Evolutionary conservation across 1,139 yeast genomes (phyloP), one percentile per base, ranked within the genome.

Genomic region (Magnusiomyces suaveolens): DNA sequence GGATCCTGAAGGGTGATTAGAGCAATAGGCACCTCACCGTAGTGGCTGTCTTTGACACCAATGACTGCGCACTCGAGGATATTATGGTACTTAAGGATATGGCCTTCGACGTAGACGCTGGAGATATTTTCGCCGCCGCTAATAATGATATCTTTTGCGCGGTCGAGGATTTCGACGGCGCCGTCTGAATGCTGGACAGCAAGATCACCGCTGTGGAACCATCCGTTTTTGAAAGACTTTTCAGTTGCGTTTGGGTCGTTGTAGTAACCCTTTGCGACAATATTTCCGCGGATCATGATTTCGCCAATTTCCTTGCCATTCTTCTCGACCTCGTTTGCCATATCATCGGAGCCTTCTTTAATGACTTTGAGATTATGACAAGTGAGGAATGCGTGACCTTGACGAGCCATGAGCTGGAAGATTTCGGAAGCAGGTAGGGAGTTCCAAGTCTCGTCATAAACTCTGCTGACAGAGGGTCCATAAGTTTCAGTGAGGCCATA

Each of bases 61-160:
- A 70, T 66, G n/a, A 70, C 72, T 1, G 73, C 72, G 24, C 64
- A 69, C 54, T 70, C 74, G 36, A 69, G 61, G 12, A 70, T 65
- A 20, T 61, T 61, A 8, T 65, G 67, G 55, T 67, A 68, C 56
- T 82, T 74, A 53, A 82, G 72, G 59, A 84, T 81, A 26, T 72
- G 72, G 62, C 80, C 81, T 66, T 85, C 94, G 51, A 85, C 81
- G 60, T 80, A 82, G 61, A 85, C 92, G 1, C 92, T 87, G 1
- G 90, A 82, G 56, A 85, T 81, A 66, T 85, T 85, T 66, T 85
- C 94, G 56, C 94, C 94, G 62, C 87, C 92, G 0, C 89, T 75
- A 64, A 85, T 85, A 72, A 84, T 85, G 69, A 85, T 84, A 65
- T 85, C 87, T 72, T 85, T 85, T 52, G 84, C 87, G 58, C 95